Evolutionary conservation across 345 rosid genomes (phyloP).

Genomic region (Eutrema yunnanense): DNA sequence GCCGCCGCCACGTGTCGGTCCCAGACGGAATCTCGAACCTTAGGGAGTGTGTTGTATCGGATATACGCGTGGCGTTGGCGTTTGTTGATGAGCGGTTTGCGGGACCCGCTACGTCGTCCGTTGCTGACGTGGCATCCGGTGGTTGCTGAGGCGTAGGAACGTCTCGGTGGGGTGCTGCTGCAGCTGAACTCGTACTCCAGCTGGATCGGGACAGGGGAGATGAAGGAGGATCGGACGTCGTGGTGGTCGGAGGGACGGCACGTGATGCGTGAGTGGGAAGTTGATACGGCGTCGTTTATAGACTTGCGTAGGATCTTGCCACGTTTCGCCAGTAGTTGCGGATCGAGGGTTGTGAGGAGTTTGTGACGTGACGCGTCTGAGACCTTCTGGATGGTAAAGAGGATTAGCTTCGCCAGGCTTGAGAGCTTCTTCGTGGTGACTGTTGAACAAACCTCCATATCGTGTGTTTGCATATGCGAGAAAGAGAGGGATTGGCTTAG

Average conservation of each 20-base stretch:
- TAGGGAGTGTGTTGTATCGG: slow-evolving; percentile 20
- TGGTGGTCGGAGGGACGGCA: slow-evolving; percentile 57
- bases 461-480: slow-evolving; percentile 9
- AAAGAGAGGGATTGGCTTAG: background rate
- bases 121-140: slow-evolving; percentile 16
- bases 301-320: slow-evolving; percentile 34
- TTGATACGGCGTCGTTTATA: slow-evolving; percentile 22
- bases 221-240: slow-evolving; percentile 44
- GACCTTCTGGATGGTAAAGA: slow-evolving; percentile 29
- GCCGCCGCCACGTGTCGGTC: slow-evolving; percentile 40
- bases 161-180: slow-evolving; percentile 78
- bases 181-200: slow-evolving; percentile 91
- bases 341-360: slow-evolving; percentile 26
- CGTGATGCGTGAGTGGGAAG: slow-evolving; percentile 47
- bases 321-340: slow-evolving; percentile 23
- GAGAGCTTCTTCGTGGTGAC: slow-evolving; percentile 32
- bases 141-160: slow-evolving; percentile 25
- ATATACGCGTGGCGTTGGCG: slow-evolving; percentile 24
- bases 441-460: slow-evolving; percentile 30
- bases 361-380: slow-evolving; percentile 27
- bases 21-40: slow-evolving; percentile 16
- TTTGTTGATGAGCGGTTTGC: slow-evolving; percentile 24
- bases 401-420: slow-evolving; percentile 18
- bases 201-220: slow-evolving; percentile 52
- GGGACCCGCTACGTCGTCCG: slow-evolving; percentile 38